Evolutionary conservation across 2,329 filamentous ascomycete species (phyloP), one percentile per base, ranked within the genome.

Genomic region (Colletotrichum tabaci): DNA sequence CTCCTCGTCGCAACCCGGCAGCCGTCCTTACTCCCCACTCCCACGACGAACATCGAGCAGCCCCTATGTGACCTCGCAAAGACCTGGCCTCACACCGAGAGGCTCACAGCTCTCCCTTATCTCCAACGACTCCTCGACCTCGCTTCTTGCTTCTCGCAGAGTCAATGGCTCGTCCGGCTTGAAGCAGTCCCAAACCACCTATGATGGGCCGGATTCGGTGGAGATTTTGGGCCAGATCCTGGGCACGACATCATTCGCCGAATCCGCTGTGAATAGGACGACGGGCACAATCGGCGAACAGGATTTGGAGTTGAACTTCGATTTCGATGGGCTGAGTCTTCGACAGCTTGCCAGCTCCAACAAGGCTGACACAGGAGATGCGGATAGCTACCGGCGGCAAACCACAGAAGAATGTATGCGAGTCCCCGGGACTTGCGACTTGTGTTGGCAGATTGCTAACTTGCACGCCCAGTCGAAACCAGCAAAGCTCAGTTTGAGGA

Each of bases 401-500:
- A 91, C 90, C 61, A 83, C 90, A 71, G 90, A 93, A 84, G 92
- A 95, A 83, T 94, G 93, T 94, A 87, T 76, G 91, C 47, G 49
- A 38, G n/a, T 15, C 21, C 61, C 5, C 23, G 21, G 10, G 26
- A 9, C 30, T 38, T 38, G 35, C 35, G 35, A 10, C 8, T 10
- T 61, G 30, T 47, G 21, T 8, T 21, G 23, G 69, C 38, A 67
- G 71, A 49, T 21, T 15, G 62, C 66, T 77, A 74, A 74, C 65
- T 12, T 60, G 26, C 13, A 18, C 8, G 1, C 74, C 58, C 74
- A 91, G 94, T 95, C 80, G 93, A 96, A 80, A 89, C 88, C 74
- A 94, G 98, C 75, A 94, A 92, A 80, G 87, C 92, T 77, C 95
- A 92, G 77, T 97, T 97, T 77, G 92, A 98, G 81, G 94, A 97